Conservation (phyloP, 2,329 filamentous ascomycete genomes). For the Verticillium klebahnii region DNA sequence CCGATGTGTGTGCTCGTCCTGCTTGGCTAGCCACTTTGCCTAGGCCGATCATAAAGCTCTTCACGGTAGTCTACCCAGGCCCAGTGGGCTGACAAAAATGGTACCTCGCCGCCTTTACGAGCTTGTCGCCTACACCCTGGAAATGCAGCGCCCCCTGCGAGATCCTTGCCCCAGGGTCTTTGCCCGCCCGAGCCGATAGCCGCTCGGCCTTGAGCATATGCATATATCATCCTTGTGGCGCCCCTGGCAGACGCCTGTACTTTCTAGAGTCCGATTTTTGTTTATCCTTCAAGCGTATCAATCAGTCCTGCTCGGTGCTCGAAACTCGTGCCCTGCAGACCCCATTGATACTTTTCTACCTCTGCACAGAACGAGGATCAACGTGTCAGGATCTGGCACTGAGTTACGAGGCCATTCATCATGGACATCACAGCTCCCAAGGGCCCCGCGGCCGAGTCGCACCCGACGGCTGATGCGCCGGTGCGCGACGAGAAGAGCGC, state of each 20-base stretch:
- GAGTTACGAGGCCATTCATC: background rate
- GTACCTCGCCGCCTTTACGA: background rate
- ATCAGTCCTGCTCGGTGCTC: background rate
- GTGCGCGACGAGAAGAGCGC: conserved; percentile 10
- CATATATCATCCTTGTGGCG: background rate
- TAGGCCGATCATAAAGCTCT: background rate
- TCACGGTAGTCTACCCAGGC: background rate
- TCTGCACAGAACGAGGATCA: background rate
- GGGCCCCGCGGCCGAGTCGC: background rate
- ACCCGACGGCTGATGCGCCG: background rate
- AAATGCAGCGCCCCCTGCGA: background rate
- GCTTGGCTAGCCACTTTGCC: background rate
- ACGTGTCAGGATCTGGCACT: background rate
- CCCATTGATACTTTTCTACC: background rate
- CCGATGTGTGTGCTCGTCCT: background rate
- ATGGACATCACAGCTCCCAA: background rate
- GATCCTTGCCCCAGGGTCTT: background rate
- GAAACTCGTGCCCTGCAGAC: background rate
- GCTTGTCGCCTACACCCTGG: background rate
- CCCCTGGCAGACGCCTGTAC: background rate
- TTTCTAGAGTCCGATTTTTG: background rate
- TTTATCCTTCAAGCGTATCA: background rate
- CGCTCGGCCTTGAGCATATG: background rate
- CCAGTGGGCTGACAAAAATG: background rate
- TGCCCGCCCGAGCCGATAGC: background rate